Evolutionary conservation across 345 rosid genomes (phyloP).

Genomic region (Iberis pinnata): DNA sequence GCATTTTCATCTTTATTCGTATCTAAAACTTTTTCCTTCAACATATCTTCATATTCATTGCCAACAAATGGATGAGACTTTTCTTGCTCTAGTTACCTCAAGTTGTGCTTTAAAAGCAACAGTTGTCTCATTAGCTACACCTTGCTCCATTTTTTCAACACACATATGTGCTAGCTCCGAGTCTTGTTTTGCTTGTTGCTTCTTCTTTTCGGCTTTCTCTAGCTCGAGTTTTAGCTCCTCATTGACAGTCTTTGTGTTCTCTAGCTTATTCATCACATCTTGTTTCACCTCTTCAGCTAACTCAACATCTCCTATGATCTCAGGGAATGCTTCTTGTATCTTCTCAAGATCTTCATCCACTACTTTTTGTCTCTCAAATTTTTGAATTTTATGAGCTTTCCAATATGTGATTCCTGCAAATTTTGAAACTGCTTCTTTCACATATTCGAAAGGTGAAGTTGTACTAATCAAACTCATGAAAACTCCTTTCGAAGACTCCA

Average conservation of each 20-base stretch:
- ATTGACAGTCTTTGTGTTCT: constrained; percentile 54
- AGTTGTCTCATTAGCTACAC: constrained; percentile 70
- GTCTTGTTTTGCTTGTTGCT: constrained; percentile 91
- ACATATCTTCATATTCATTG: constrained; percentile 54
- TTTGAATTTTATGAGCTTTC: constrained; percentile 81
- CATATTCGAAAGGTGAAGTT: constrained; percentile 86
- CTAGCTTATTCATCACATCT: constrained; percentile 60
- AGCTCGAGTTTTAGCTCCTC: constrained; percentile 74
- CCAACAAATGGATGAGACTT: constrained; percentile 59
- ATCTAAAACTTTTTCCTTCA: constrained; percentile 52
- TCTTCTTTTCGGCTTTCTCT: constrained; percentile 85
- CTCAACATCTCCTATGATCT: constrained; percentile 45
- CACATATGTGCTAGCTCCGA: constrained; percentile 78
- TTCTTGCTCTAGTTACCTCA: constrained; percentile 85
- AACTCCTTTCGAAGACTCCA: no score
- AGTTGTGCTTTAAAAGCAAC: constrained; percentile 86
- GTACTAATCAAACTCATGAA: constrained; percentile 85
- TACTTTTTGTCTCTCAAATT: constrained; percentile 71
- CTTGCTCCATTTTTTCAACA: constrained; percentile 88
- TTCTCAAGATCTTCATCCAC: constrained; percentile 76
- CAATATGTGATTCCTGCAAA: constrained; percentile 97
- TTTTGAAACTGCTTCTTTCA: constrained; percentile 86
- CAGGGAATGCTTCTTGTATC: constrained; percentile 63
- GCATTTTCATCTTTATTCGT: constrained; percentile 61
- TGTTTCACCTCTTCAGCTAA: constrained; percentile 54